Evolutionary conservation across 768 basidiomycete species (phyloP).

Genomic region (Mrakia hoshinonis): DNA sequence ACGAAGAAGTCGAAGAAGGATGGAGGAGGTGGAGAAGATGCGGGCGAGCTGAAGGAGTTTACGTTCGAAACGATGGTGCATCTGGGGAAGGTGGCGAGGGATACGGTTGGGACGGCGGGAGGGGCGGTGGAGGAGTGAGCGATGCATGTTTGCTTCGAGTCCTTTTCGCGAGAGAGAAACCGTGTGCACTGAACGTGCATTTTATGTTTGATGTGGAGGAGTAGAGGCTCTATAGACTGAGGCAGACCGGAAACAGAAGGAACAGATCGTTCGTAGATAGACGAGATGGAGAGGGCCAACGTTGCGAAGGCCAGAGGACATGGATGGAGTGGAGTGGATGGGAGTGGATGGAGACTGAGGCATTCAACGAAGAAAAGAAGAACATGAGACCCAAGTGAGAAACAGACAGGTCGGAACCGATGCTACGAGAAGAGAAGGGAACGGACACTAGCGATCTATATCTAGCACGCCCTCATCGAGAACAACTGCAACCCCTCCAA

Average conservation of each 20-base stretch:
- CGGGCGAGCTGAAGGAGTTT: constrained; percentile 52
- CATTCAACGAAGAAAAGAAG: not conserved
- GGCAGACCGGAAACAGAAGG: not conserved
- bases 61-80: constrained; percentile 79
- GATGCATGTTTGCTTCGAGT: no score
- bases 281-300: not conserved
- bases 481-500: not conserved
- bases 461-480: not conserved
- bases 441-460: not conserved
- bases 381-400: not conserved
- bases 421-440: not conserved
- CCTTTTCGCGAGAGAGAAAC: not conserved
- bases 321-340: no score
- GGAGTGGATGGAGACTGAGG: not conserved
- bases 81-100: constrained; percentile 52
- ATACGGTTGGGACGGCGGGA: not conserved
- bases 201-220: not conserved
- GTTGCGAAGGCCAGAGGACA: not conserved
- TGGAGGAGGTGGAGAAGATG: not conserved
- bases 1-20: not conserved
- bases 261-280: not conserved
- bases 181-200: not conserved
- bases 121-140: no score
- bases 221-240: not conserved
- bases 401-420: no score